phyloP scores from a whole-genome alignment of 495 filamentous ascomycete genomes.

The Saxophila tyrrhenica region DNA sequence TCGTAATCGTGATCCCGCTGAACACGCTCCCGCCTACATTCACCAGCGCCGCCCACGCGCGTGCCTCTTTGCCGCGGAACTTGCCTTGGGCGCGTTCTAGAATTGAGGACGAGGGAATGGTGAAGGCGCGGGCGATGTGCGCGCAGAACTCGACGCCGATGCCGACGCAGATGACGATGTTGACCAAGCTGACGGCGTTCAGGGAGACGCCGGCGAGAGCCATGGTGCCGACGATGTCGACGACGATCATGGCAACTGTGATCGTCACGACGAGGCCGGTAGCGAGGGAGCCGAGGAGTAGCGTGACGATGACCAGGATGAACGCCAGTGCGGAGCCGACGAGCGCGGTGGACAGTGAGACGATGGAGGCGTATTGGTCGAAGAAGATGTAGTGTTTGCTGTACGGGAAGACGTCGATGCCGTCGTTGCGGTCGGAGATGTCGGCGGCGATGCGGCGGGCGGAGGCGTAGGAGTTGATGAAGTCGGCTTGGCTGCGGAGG shows the following conservation, averaged over 20 bases:
- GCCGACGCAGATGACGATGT: slow-evolving; percentile 90
- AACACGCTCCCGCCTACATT: slow-evolving; percentile 92
- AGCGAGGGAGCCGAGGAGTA: slow-evolving; percentile 70
- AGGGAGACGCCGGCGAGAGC: slow-evolving; percentile 78
- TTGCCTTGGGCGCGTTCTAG: slow-evolving; percentile 58
- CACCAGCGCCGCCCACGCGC: slow-evolving; percentile 82
- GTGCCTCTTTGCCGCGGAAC: slow-evolving; percentile 55
- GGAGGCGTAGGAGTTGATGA: slow-evolving; percentile 78
- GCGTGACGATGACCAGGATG: slow-evolving; percentile 64
- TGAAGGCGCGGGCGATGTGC: slow-evolving; percentile 90
- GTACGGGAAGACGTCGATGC: slow-evolving; percentile 82
- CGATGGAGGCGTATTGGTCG: slow-evolving; percentile 85
- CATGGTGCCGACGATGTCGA: slow-evolving; percentile 94
- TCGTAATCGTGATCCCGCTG: slow-evolving; percentile 91
- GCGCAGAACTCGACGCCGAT: slow-evolving; percentile 97
- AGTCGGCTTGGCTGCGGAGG: slow-evolving; percentile 78
- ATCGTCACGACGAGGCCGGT: slow-evolving; percentile 73
- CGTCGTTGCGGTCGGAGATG: slow-evolving; percentile 50
- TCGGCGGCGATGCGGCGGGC: slow-evolving; percentile 78
- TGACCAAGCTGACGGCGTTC: slow-evolving; percentile 94
- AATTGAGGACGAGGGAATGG: slow-evolving; percentile 69
- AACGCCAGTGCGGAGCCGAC: slow-evolving; percentile 72
- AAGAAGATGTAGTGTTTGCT: slow-evolving; percentile 98
- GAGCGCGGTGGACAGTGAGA: slow-evolving; percentile 62
- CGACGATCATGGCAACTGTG: slow-evolving; percentile 82